Evolutionary conservation across 139 green algal genomes (phyloP).

Genomic region (Dunaliella sp.): DNA sequence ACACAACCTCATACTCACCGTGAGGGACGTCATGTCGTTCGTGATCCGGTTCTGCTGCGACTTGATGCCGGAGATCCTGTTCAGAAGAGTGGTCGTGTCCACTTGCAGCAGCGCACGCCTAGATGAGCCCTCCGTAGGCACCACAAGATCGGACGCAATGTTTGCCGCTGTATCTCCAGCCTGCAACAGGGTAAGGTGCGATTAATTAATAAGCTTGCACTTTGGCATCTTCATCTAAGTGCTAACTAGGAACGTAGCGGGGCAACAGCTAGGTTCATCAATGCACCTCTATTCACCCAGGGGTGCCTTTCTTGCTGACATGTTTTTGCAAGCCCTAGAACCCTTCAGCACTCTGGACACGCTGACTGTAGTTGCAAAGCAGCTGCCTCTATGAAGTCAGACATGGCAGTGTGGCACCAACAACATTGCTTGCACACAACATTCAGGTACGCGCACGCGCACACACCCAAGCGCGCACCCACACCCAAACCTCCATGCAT

Average conservation of each 20-base stretch:
- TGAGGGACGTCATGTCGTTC: constrained; percentile 28
- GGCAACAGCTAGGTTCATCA: too few species aligned
- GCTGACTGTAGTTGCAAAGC: too few species aligned
- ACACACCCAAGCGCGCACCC: too few species aligned
- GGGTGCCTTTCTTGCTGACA: too few species aligned
- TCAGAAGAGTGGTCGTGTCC: background rate
- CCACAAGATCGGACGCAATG: background rate
- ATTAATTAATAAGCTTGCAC: background rate
- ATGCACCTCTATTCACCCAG: too few species aligned
- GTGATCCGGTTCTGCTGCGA: constrained; percentile 33
- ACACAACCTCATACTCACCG: too few species aligned
- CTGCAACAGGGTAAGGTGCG: background rate
- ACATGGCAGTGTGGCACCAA: too few species aligned
- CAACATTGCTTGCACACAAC: too few species aligned
- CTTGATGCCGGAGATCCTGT: constrained; percentile 8
- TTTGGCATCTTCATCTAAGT: background rate
- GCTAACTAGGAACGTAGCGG: too few species aligned
- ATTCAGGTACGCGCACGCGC: too few species aligned
- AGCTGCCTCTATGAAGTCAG: too few species aligned
- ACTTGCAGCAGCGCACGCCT: background rate
- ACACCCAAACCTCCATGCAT: background rate
- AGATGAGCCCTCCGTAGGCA: background rate
- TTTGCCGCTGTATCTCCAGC: background rate
- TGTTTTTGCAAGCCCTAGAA: background rate
- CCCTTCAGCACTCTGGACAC: background rate